Conservation (phyloP, 495 filamentous ascomycete genomes). For the Penicillium maclennaniae region DNA sequence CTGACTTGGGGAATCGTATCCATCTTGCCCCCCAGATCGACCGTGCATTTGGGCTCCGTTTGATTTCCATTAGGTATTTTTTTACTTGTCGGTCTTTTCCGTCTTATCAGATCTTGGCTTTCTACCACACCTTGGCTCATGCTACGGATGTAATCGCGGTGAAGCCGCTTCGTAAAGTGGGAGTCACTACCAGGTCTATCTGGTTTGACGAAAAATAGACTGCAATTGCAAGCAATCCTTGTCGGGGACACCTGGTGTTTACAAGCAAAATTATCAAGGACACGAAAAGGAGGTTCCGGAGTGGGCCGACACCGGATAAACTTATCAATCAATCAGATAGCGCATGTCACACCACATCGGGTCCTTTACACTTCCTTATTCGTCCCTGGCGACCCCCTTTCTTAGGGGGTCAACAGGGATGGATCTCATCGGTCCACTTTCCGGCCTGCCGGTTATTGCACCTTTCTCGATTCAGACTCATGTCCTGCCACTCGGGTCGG, state of each 20-base stretch:
- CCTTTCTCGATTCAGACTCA: background rate
- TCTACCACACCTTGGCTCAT: background rate
- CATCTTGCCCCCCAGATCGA: constrained; percentile 23
- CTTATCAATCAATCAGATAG: constrained; percentile 26
- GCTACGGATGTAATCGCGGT: background rate
- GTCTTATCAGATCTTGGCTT: background rate
- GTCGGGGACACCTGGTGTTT: background rate
- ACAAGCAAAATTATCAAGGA: background rate
- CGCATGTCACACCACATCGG: background rate
- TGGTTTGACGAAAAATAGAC: background rate
- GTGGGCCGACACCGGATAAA: constrained; percentile 8
- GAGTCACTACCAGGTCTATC: background rate
- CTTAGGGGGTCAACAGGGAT: background rate
- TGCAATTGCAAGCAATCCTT: background rate
- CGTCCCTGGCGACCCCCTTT: too few relatives aligned
- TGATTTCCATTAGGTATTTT: background rate
- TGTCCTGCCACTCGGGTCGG: constrained; percentile 9
- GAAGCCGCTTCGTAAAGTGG: too few relatives aligned
- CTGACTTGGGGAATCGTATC: constrained; percentile 15
- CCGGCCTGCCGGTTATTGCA: constrained; percentile 6
- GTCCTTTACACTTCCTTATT: background rate
- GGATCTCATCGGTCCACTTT: constrained; percentile 13
- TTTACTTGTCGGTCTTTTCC: background rate
- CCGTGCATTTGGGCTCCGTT: constrained; percentile 13
- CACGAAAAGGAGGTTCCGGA: constrained; percentile 7